Evolutionary conservation across 257 asterid species (phyloP), one percentile per base, ranked within the genome.

Genomic region (Jasminum sambac): DNA sequence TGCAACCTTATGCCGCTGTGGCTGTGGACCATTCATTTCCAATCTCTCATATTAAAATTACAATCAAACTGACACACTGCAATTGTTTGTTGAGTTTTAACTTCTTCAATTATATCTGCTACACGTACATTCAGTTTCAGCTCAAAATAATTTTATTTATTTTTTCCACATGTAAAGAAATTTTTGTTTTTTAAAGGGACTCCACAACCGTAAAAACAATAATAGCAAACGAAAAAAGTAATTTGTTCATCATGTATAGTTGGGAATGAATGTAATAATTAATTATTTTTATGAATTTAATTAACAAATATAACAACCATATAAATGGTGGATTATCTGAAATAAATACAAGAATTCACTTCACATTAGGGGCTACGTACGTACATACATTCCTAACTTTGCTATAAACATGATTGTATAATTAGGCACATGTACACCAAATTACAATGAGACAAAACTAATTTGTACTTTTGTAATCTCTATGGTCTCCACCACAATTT

Each of bases 1-100:
- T 76, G 74, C 71, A 74, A 79, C n/a, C n/a, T n/a, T n/a, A n/a
- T n/a, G n/a, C n/a, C n/a, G n/a, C n/a, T n/a, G 36, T 30, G 36
- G 36, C 16, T 12, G 34, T 38, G 75, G 70, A 52, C 69, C 78
- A 40, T 67, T 40, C 73, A 40, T 67, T 40, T 64, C 12, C 66
- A 17, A 50, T 50, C 13, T 50, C 13, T 50, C 25, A 50, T 4
- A 50, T 17, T 21, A 6, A 6, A n/a, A 6, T 50, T 48, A 14
- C 17, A 52, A 52, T 52, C 26, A 52, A 3, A 16, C 26, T 50
- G 25, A 9, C 10, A 50, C 30, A 17, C 30, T 19, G 26, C 12
- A 52, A 52, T 52, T 52, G 61, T 52, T 52, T 52, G 61, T 52
- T 21, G 34, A 8, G 30, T 52, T 52, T 8, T 19, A 19, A 21